A percentile compares a stretch with the other conserved stretches of the same genome.
These are phyloP conservation scores for Triticum timopheevii DNA, from an alignment of 176 grass and related monocot species.

Conservation along the genomic window DNA sequence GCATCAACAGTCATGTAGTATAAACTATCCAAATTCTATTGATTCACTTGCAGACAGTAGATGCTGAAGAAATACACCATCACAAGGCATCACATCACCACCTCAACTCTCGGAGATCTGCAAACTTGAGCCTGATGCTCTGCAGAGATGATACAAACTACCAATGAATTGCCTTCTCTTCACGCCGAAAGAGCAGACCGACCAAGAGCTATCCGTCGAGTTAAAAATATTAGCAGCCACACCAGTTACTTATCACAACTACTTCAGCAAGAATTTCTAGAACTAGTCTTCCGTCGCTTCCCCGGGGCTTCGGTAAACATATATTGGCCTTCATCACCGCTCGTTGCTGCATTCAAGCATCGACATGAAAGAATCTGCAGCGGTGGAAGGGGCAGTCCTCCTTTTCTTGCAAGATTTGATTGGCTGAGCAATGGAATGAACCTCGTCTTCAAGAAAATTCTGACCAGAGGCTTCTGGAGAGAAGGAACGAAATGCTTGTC, in stretches of 20 bases:
- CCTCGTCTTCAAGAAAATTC: slow-evolving; percentile 61
- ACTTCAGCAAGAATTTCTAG: background rate
- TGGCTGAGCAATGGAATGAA: slow-evolving; percentile 20
- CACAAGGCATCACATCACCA: background rate
- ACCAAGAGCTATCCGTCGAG: background rate
- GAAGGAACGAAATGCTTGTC: slow-evolving; percentile 14
- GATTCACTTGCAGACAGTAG: background rate
- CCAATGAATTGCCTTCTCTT: background rate
- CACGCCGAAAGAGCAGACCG: background rate
- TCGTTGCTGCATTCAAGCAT: slow-evolving; percentile 9
- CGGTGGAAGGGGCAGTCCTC: slow-evolving; percentile 15
- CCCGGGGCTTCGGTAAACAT: background rate
- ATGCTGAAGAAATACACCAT: background rate
- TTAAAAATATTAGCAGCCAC: background rate
- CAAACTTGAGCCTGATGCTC: background rate
- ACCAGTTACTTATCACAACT: background rate
- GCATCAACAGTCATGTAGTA: no score
- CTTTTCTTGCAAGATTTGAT: slow-evolving; percentile 46
- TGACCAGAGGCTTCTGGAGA: slow-evolving; percentile 78
- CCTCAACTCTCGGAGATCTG: background rate
- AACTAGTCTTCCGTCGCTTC: background rate
- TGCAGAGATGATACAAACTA: background rate
- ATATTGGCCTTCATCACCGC: background rate
- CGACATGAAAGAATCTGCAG: slow-evolving; percentile 38
- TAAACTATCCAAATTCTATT: background rate